These are phyloP conservation scores for Cochlearia excelsa DNA, from an alignment of 345 rosid species.

Conservation along the genomic window DNA sequence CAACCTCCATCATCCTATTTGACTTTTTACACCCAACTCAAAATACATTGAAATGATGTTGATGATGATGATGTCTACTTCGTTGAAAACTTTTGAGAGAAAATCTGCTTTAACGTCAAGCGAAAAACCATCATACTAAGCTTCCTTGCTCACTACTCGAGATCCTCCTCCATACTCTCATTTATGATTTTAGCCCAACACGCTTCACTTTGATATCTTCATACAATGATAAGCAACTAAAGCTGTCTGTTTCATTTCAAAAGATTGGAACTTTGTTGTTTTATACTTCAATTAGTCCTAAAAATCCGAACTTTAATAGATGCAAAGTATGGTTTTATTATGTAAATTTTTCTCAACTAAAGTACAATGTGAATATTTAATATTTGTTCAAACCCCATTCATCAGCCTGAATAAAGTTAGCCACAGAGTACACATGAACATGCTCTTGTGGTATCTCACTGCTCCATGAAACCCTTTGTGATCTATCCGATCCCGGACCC, in stretches of 20 bases:
- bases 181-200: constrained; percentile 17
- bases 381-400: constrained; percentile 49
- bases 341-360: background rate
- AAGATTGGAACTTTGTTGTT: constrained; percentile 10
- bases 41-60: constrained; percentile 11
- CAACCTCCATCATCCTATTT: constrained; percentile 2
- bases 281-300: constrained; percentile 15
- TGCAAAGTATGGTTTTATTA: constrained; percentile 4
- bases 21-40: constrained; percentile 15
- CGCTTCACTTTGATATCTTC: too few relatives aligned
- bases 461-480: constrained; percentile 75
- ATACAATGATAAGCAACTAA: too few relatives aligned
- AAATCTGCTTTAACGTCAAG: constrained; percentile 25
- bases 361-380: constrained; percentile 10
- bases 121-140: too few relatives aligned
- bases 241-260: too few relatives aligned
- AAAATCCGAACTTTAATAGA: constrained; percentile 8
- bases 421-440: constrained; percentile 49
- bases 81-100: constrained; percentile 24
- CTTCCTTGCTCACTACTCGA: constrained; percentile 18
- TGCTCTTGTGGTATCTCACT: constrained; percentile 57
- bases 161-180: constrained; percentile 24
- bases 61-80: constrained; percentile 24
- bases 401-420: constrained; percentile 83
- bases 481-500: constrained; percentile 56